Base-by-base conservation (phyloP, 352 stramenopile species). In the Phytophthora foliorum region DNA sequence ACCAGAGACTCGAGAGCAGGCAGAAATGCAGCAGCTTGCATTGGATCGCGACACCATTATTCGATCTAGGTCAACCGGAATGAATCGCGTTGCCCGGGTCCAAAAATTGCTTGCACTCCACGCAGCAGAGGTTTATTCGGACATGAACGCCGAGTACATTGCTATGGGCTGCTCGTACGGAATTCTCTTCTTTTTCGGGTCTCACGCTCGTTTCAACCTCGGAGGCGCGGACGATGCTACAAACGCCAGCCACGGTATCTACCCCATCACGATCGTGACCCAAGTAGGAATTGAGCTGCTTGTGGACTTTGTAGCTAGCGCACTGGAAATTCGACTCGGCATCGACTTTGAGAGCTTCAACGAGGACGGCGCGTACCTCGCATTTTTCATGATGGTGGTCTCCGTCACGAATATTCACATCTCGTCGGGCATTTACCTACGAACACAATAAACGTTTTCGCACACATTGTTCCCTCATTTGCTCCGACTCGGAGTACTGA, bases 141-240 rank as follows among this genome's bases (percentile, higher is more conserved):
- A 80, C 31, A 83, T 84, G 71, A 61, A 60, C 19, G 66, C 71
- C 21, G 76, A 85, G 63, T 88, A 88, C 51, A 80, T 85, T 3
- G 76, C 78, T 0, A 78, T 83, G 46, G 66, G 67, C 2, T 75
- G 74, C 19, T 84, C 68, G 1, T 67, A 67, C 19, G 51, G 56
- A 1, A 75, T 78, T 13, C 27, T 78, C 25, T 60, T 67, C 14
- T 52, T 85, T 7, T 77, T 74, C 32, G 61, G 53, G 22, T 67
- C 72, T 27, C 76, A 82, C 25, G 48, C 52, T 0, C 54, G 71
- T 9, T 84, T 74, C 57, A 48, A 51, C 17, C n/a, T 64, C 22
- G 21, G 38, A 39, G 32, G 41, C 16, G 50, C 19, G 14, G 39
- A 53, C 13, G 45, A 52, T 41, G n/a, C 22, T 50, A 6, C 36